Percentiles rank a stretch among this genome's conserved stretches.
Conservation (phyloP, 2,329 filamentous ascomycete genomes). For the Ophiostoma australiae region DNA sequence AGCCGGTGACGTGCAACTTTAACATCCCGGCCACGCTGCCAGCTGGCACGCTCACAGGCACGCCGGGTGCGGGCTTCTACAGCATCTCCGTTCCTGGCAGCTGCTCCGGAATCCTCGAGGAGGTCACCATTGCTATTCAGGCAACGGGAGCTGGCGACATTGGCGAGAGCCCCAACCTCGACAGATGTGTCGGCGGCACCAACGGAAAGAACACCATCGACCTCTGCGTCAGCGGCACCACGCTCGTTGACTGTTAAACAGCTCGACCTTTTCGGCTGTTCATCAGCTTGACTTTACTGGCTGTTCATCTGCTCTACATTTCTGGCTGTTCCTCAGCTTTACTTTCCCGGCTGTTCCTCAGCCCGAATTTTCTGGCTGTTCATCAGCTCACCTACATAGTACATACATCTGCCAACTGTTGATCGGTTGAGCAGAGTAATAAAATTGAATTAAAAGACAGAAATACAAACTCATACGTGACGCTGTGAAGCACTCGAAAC, state of each 20-base stretch:
- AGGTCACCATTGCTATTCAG: not conserved
- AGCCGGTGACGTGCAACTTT: conserved; percentile 2
- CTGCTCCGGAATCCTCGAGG: not conserved
- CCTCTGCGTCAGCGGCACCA: not conserved
- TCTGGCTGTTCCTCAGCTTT: too few species aligned
- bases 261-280: not conserved
- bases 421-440: not conserved
- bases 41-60: not conserved
- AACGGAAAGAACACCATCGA: not conserved
- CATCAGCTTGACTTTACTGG: not conserved
- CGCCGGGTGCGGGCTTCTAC: not conserved
- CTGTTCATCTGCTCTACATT: too few species aligned
- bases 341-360: not conserved
- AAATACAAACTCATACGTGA: not conserved
- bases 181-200: not conserved
- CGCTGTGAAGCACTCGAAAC: too few species aligned
- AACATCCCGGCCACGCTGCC: not conserved
- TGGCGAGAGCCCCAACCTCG: conserved; percentile 11
- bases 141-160: conserved; percentile 7
- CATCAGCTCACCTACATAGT: too few species aligned
- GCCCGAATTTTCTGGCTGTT: not conserved
- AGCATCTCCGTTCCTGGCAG: not conserved
- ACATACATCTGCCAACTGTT: not conserved
- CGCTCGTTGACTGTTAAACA: not conserved
- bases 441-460: not conserved